phyloP scores from a whole-genome alignment of 768 basidiomycete genomes.

The Termitomyces sp. region DNA sequence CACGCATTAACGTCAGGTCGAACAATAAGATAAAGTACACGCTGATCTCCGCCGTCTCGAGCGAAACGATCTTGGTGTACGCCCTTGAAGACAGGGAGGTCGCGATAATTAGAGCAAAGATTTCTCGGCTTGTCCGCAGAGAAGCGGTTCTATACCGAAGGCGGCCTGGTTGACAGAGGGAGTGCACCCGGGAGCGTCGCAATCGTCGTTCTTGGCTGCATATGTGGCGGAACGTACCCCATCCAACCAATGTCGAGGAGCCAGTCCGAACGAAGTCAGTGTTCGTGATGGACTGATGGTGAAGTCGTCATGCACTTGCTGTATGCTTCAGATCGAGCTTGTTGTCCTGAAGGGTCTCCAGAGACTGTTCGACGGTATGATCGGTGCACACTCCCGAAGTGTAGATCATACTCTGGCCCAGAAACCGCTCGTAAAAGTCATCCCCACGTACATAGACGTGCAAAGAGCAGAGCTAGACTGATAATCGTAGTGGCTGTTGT shows the following conservation, averaged over 20 bases:
- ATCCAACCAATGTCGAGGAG: constrained; percentile 89
- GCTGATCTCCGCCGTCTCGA: constrained; percentile 95
- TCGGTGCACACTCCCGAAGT: constrained; percentile 86
- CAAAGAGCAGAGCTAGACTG: constrained; percentile 5
- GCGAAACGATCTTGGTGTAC: constrained; percentile 92
- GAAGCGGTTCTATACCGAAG: constrained; percentile 87
- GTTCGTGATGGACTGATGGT: constrained; percentile 11
- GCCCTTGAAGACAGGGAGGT: constrained; percentile 70
- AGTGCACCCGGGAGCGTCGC: constrained; percentile 94
- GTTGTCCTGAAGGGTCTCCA: constrained; percentile 97
- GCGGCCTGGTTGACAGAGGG: constrained; percentile 86
- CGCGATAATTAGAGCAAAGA: constrained; percentile 88
- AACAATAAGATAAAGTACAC: not conserved
- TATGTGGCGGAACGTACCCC: constrained; percentile 95
- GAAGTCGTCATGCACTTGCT: constrained; percentile 40
- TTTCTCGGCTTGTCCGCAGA: constrained; percentile 75
- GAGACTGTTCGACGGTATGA: constrained; percentile 65
- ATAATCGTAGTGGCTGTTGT: constrained; percentile 94
- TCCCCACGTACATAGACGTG: constrained; percentile 52
- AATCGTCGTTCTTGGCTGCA: constrained; percentile 94
- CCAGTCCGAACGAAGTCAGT: constrained; percentile 20
- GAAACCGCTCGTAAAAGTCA: constrained; percentile 96
- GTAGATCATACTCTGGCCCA: constrained; percentile 95
- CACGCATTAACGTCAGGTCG: not conserved
- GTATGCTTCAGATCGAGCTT: constrained; percentile 86